Percentiles rank a stretch among this genome's conserved stretches.
phyloP scores from a whole-genome alignment of 2,329 filamentous ascomycete genomes.

The Ceratocystis cacaofunesta region DNA sequence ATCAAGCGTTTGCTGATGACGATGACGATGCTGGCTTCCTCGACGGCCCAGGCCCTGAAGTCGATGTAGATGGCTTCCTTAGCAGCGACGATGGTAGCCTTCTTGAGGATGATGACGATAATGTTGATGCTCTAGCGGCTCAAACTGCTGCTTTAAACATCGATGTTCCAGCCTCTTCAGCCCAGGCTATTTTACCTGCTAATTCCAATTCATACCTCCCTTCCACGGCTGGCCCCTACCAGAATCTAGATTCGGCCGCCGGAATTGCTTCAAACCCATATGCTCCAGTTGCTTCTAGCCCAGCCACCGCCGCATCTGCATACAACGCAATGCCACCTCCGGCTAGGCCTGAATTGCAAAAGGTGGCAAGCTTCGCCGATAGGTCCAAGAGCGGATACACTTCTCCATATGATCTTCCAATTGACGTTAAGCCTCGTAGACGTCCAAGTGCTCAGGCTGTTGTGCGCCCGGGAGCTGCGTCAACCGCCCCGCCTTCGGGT shows the following conservation, averaged over 20 bases:
- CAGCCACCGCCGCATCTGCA: conserved; percentile 21
- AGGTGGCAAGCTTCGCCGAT: conserved; percentile 72
- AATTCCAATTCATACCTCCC: background rate
- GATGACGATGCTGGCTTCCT: conserved; percentile 56
- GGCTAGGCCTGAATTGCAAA: conserved; percentile 33
- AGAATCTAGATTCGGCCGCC: background rate
- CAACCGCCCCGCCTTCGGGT: conserved; percentile 19
- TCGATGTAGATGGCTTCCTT: conserved; percentile 53
- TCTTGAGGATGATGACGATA: conserved; percentile 44
- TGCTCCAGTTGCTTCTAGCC: conserved; percentile 8
- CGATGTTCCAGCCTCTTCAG: conserved; percentile 9
- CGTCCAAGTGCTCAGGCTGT: conserved; percentile 40
- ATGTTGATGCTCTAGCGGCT: conserved; percentile 18
- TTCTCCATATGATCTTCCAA: conserved; percentile 88
- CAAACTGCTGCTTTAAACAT: background rate
- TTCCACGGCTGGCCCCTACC: background rate
- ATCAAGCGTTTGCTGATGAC: conserved; percentile 61
- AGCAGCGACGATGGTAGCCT: conserved; percentile 79
- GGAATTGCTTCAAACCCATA: conserved; percentile 15
- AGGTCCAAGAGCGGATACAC: conserved; percentile 84
- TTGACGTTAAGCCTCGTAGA: conserved; percentile 63
- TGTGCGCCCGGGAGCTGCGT: background rate
- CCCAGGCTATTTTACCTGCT: conserved; percentile 16
- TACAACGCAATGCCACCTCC: conserved; percentile 28
- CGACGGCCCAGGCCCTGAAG: conserved; percentile 31